A percentile compares a stretch with the other conserved stretches of the same genome.
phyloP scores from a whole-genome alignment of 2,329 filamentous ascomycete genomes.

The Fusarium dlaminii region DNA sequence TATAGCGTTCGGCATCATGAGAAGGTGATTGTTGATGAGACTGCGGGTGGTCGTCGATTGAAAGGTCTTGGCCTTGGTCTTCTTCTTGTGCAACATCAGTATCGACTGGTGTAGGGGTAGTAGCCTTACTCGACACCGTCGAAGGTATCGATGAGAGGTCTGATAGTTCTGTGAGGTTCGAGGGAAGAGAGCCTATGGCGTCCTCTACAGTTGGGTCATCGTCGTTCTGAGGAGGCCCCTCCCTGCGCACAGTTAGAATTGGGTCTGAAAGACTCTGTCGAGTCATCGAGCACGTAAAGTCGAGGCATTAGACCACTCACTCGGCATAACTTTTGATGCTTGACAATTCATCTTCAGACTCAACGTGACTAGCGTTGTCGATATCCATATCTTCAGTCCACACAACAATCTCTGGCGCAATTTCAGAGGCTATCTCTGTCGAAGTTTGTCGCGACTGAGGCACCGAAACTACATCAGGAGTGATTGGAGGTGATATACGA shows the following conservation, averaged over 20 bases:
- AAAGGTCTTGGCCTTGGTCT: slow-evolving; percentile 30
- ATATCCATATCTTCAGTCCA: slow-evolving; percentile 55
- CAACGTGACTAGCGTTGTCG: slow-evolving; percentile 28
- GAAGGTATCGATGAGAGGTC: slow-evolving; percentile 65
- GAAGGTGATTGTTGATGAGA: slow-evolving; percentile 39
- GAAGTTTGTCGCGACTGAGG: slow-evolving; percentile 47
- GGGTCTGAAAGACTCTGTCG: neutral
- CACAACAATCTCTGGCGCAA: slow-evolving; percentile 56
- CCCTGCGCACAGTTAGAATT: slow-evolving; percentile 32
- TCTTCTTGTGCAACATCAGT: slow-evolving; percentile 42
- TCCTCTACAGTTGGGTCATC: slow-evolving; percentile 33
- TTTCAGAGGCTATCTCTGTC: slow-evolving; percentile 48
- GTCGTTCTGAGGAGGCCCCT: slow-evolving; percentile 30
- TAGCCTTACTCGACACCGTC: slow-evolving; percentile 69
- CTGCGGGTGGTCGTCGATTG: slow-evolving; percentile 24
- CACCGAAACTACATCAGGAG: slow-evolving; percentile 36
- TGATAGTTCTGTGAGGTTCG: slow-evolving; percentile 63
- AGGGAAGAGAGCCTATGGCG: slow-evolving; percentile 57
- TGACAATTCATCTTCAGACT: slow-evolving; percentile 39
- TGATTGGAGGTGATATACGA: slow-evolving; percentile 43
- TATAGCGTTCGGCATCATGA: slow-evolving; percentile 48
- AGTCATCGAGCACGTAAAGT: neutral
- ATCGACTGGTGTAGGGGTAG: slow-evolving; percentile 69
- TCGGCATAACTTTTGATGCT: slow-evolving; percentile 34
- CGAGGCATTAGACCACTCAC: slow-evolving; percentile 40